Percentiles rank a stretch among this genome's conserved stretches.
Conservation (phyloP, 306 rosid genomes). For the Prunus mongolica region DNA sequence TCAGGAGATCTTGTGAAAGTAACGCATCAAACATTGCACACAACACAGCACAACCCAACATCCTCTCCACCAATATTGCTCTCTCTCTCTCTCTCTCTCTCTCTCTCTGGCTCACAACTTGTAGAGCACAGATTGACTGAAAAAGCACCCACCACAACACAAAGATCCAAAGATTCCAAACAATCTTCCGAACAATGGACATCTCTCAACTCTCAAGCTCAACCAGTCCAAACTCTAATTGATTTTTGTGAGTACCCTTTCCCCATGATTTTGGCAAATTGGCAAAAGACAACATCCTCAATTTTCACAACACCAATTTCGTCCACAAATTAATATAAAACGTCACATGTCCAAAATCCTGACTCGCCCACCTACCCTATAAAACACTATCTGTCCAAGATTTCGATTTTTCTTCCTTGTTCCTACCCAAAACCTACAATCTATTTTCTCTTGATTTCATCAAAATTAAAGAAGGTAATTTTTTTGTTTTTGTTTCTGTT, state of each 20-base stretch:
- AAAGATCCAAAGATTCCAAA: background rate
- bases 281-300: background rate
- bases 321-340: background rate
- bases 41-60: background rate
- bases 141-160: background rate
- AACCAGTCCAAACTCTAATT: background rate
- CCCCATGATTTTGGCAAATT: background rate
- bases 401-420: background rate
- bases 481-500: background rate
- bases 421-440: background rate
- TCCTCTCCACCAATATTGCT: background rate
- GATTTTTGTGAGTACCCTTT: background rate
- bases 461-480: background rate
- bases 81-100: background rate
- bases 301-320: background rate
- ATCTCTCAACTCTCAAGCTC: background rate
- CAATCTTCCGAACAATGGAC: background rate
- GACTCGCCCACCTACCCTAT: background rate
- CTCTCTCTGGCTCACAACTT: background rate
- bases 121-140: background rate
- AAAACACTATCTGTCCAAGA: background rate
- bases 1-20: background rate
- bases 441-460: background rate
- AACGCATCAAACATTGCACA: background rate
- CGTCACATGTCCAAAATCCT: background rate